Evolutionary conservation across 148 eudicot species (phyloP).

Genomic region (Agrostemma githago): DNA sequence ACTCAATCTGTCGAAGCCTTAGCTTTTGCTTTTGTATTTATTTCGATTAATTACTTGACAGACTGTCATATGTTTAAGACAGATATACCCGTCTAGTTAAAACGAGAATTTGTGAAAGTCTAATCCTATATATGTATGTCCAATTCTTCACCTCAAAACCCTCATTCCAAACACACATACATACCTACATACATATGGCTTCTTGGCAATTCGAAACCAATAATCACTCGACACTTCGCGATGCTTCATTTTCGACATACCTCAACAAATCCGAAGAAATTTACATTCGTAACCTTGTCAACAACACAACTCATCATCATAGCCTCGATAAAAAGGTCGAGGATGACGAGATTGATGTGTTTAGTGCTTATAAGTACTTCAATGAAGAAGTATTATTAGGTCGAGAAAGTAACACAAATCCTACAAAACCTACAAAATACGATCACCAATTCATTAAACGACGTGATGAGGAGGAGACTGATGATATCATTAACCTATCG

Average conservation of each 20-base stretch:
- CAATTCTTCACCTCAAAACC: constrained; percentile 9
- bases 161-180: background rate
- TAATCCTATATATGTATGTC: background rate
- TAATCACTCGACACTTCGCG: constrained; percentile 26
- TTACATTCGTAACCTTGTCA: constrained; percentile 28
- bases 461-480: background rate
- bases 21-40: too few relatives aligned
- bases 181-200: constrained; percentile 22
- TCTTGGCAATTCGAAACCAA: constrained; percentile 27
- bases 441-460: constrained; percentile 9
- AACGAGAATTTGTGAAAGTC: too few relatives aligned
- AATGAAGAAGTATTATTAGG: constrained; percentile 26
- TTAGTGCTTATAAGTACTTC: constrained; percentile 71
- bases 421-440: constrained; percentile 2
- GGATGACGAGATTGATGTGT: constrained; percentile 58
- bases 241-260: constrained; percentile 53
- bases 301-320: constrained; percentile 13
- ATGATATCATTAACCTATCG: background rate
- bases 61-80: too few relatives aligned
- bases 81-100: too few relatives aligned
- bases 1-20: too few relatives aligned
- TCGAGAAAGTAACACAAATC: constrained; percentile 2
- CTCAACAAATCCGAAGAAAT: constrained; percentile 41
- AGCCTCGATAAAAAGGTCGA: constrained; percentile 25
- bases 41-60: too few relatives aligned